Percentiles rank a stretch among this genome's conserved stretches.
Conservation (phyloP, 306 rosid species). For the Quercus wislizeni region DNA sequence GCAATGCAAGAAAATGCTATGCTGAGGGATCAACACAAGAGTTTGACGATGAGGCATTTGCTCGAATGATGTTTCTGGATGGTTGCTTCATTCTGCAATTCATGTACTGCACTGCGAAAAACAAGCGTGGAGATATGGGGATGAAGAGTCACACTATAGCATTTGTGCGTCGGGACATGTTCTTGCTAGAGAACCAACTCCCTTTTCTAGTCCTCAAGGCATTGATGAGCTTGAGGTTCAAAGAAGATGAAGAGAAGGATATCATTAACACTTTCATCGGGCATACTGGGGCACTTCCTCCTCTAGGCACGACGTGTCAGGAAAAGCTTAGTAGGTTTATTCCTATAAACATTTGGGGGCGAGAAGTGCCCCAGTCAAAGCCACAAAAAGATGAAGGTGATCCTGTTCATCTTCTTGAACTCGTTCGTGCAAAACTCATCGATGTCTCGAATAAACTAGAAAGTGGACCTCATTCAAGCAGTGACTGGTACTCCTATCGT, state of each 20-base stretch:
- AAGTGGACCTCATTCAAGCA: too few relatives aligned
- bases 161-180: conserved; percentile 1
- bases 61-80: background rate
- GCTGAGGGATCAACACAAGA: background rate
- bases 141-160: background rate
- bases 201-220: background rate
- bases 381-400: background rate
- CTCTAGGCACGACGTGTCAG: rapidly evolving
- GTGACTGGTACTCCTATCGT: background rate
- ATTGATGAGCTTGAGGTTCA: background rate
- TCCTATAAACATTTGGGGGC: background rate
- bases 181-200: conserved; percentile 16
- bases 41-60: background rate
- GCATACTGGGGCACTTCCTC: background rate
- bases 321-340: too few relatives aligned
- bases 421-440: background rate
- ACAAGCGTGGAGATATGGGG: background rate
- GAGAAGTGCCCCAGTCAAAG: too few relatives aligned
- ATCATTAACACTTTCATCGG: background rate
- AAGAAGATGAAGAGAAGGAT: background rate
- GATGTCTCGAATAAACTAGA: rapidly evolving
- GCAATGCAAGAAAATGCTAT: background rate
- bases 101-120: background rate
- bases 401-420: conserved; percentile 13
- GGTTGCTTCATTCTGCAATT: background rate